Conservation (phyloP, 2,329 filamentous ascomycete genomes). For the Botrytis squamosa region DNA sequence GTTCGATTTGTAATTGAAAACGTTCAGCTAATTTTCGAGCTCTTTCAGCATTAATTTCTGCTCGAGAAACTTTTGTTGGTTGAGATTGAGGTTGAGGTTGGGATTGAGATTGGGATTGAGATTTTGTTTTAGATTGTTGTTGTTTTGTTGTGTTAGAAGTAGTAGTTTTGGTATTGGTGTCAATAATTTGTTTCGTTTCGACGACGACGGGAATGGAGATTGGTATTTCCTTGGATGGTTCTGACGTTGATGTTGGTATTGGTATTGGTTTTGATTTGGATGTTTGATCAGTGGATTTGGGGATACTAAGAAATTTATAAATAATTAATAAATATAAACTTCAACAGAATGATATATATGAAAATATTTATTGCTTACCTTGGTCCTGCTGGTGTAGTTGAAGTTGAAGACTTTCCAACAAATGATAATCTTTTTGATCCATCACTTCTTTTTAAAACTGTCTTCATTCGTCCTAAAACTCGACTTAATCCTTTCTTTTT, state of each 20-base stretch:
- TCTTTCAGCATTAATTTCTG: conserved; percentile 37
- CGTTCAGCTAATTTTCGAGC: conserved; percentile 41
- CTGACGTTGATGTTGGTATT: neutral
- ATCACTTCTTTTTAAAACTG: conserved; percentile 34
- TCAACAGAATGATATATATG: neutral
- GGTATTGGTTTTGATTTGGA: neutral
- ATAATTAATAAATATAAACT: neutral
- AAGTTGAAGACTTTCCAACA: conserved; percentile 20
- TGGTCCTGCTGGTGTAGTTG: conserved; percentile 20
- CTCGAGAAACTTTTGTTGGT: conserved; percentile 31
- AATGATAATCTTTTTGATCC: conserved; percentile 35
- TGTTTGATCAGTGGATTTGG: neutral
- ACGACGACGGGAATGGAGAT: neutral
- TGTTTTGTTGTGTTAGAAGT: conserved; percentile 13
- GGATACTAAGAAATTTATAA: neutral
- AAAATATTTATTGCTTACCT: conserved; percentile 27
- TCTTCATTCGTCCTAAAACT: conserved; percentile 35
- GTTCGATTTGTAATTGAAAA: conserved; percentile 41
- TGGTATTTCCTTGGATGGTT: conserved; percentile 17
- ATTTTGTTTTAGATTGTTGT: neutral
- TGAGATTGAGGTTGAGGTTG: conserved; percentile 11
- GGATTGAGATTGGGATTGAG: conserved; percentile 20
- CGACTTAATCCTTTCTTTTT: conserved; percentile 35
- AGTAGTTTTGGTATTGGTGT: neutral
- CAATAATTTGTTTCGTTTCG: conserved; percentile 4